A percentile compares a stretch with the other conserved stretches of the same genome.
Evolutionary conservation across 2,329 filamentous ascomycete genomes (phyloP).

Genomic region (Lachnellula subtilissima): DNA sequence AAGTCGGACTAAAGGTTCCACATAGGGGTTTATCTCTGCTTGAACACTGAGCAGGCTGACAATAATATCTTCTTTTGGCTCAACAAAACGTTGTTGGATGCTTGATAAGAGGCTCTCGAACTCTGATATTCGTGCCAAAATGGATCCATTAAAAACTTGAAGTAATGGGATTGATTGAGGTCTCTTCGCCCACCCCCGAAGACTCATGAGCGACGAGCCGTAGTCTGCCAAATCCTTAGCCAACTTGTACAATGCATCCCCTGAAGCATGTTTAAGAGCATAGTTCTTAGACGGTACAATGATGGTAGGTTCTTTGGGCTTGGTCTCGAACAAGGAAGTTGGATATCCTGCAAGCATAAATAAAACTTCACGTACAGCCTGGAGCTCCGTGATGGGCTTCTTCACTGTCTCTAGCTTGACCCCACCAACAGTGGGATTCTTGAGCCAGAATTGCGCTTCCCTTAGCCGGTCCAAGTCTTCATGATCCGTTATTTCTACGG

Average conservation of each 20-base stretch:
- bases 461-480: slow-evolving; percentile 35
- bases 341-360: slow-evolving; percentile 81
- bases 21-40: slow-evolving; percentile 48
- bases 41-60: slow-evolving; percentile 64
- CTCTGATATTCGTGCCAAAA: slow-evolving; percentile 41
- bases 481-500: slow-evolving; percentile 28
- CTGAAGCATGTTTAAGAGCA: slow-evolving; percentile 34
- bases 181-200: slow-evolving; percentile 45
- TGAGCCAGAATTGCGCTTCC: slow-evolving; percentile 46
- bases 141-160: slow-evolving; percentile 28
- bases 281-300: slow-evolving; percentile 28
- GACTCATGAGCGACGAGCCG: slow-evolving; percentile 41
- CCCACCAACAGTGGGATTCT: slow-evolving; percentile 21
- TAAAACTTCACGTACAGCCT: slow-evolving; percentile 70
- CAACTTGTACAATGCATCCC: slow-evolving; percentile 32
- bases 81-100: slow-evolving; percentile 58
- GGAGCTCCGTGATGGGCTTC: slow-evolving; percentile 50
- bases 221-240: slow-evolving; percentile 42
- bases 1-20: slow-evolving; percentile 55
- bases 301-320: slow-evolving; percentile 34
- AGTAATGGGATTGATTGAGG: slow-evolving; percentile 27
- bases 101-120: slow-evolving; percentile 56
- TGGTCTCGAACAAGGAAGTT: slow-evolving; percentile 61
- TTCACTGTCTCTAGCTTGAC: slow-evolving; percentile 27
- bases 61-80: slow-evolving; percentile 46